These are phyloP conservation scores for Ophiostoma fasciatum DNA, from an alignment of 2,329 filamentous ascomycete genomes.

Conservation along the genomic window DNA sequence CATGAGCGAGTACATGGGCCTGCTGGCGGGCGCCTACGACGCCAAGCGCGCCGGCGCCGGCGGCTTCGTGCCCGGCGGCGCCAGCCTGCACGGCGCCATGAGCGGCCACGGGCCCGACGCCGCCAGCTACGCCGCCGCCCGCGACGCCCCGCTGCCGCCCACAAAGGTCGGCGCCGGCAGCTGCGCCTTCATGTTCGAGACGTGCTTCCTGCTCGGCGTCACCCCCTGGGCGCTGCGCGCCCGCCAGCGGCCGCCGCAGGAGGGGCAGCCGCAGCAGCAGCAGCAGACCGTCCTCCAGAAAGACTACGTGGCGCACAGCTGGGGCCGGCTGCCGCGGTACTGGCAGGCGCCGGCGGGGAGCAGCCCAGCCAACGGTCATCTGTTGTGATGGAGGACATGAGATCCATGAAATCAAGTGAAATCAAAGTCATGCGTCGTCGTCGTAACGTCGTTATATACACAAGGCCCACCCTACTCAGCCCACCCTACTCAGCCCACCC, in stretches of 20 bases:
- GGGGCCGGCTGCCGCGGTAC: constrained; percentile 34
- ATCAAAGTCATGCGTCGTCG: too few species aligned
- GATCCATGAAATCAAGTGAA: too few species aligned
- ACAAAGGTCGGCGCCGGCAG: constrained; percentile 43
- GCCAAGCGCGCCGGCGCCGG: constrained; percentile 43
- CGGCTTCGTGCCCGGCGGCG: constrained; percentile 45
- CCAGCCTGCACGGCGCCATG: constrained; percentile 55
- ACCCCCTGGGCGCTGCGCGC: constrained; percentile 52
- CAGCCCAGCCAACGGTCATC: constrained; percentile 1
- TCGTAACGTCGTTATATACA: too few species aligned
- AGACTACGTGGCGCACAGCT: constrained; percentile 69
- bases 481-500: too few species aligned
- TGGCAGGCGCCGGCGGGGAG: constrained; percentile 7
- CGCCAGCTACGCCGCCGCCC: constrained; percentile 39
- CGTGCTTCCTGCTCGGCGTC: constrained; percentile 53
- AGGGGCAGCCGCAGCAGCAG: too few species aligned
- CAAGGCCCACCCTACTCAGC: too few species aligned
- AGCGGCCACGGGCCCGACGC: constrained; percentile 50
- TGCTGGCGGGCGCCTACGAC: constrained; percentile 44
- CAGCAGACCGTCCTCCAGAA: constrained; percentile 34
- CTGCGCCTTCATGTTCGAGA: constrained; percentile 58
- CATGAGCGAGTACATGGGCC: constrained; percentile 50
- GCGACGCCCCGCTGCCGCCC: constrained; percentile 35
- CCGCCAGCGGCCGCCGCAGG: too few species aligned
- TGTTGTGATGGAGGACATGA: too few species aligned